These are phyloP conservation scores for Leccinum sublutescens DNA, from an alignment of 768 basidiomycete genomes.

Conservation along the genomic window DNA sequence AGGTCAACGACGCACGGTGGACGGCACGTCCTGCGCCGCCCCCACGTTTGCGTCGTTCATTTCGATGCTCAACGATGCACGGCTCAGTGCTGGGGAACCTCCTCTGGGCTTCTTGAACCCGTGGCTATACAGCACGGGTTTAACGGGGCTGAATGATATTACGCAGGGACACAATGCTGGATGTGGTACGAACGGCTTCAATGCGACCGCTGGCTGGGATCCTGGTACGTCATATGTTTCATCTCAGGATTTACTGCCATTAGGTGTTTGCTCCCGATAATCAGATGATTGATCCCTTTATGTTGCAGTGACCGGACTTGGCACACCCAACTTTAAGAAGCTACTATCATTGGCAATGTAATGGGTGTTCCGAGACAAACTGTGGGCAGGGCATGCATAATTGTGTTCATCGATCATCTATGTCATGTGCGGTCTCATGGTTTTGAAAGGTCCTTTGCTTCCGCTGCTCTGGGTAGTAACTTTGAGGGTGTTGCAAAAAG, in stretches of 20 bases:
- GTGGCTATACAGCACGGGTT: conserved; percentile 44
- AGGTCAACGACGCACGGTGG: conserved; percentile 40
- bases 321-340: conserved; percentile 53
- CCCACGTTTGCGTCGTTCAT: conserved; percentile 21
- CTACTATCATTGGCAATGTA: conserved; percentile 40
- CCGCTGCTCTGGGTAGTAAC: background rate
- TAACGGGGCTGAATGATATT: conserved; percentile 51
- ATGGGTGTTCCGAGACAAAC: background rate
- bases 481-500: background rate
- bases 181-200: conserved; percentile 39
- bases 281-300: conserved; percentile 3
- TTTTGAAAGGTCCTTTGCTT: background rate
- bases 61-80: conserved; percentile 64
- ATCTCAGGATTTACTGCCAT: background rate
- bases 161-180: conserved; percentile 54
- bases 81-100: conserved; percentile 40
- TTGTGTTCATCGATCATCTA: background rate
- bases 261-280: background rate
- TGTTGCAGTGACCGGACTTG: conserved; percentile 53
- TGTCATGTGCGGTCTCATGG: background rate
- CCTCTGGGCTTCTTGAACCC: conserved; percentile 62
- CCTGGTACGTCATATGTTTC: conserved; percentile 40
- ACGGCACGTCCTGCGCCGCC: conserved; percentile 61
- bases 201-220: conserved; percentile 55
- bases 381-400: too few species aligned